A percentile compares a stretch with the other conserved stretches of the same genome.
These are phyloP conservation scores for Nadsonia commutata DNA, from an alignment of 1,139 yeast species.

Conservation along the genomic window DNA sequence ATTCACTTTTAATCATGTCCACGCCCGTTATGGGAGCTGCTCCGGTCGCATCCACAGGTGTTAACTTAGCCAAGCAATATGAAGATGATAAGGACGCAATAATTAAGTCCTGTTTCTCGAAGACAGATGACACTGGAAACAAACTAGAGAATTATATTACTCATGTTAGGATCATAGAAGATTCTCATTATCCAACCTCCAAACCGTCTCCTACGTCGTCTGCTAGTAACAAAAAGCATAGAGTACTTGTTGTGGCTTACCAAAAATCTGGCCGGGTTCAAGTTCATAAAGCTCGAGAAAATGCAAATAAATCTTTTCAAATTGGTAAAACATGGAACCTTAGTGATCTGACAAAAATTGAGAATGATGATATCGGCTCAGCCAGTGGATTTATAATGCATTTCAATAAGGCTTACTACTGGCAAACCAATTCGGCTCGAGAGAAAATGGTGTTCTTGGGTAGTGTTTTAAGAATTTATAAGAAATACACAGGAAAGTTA, in stretches of 20 bases:
- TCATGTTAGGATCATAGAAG: conserved; percentile 36
- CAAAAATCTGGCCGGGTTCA: conserved; percentile 49
- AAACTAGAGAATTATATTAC: conserved; percentile 37
- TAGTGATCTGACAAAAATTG: conserved; percentile 48
- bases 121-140: conserved; percentile 18
- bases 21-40: background rate
- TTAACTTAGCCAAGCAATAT: conserved; percentile 33
- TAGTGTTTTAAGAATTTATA: conserved; percentile 46
- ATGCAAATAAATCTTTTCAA: conserved; percentile 60
- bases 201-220: conserved; percentile 19
- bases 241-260: conserved; percentile 33
- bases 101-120: conserved; percentile 31
- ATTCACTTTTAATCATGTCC: background rate
- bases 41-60: conserved; percentile 1
- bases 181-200: conserved; percentile 15
- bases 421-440: conserved; percentile 60
- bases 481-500: conserved; percentile 49
- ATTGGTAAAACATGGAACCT: conserved; percentile 91
- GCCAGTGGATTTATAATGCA: conserved; percentile 33
- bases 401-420: conserved; percentile 69
- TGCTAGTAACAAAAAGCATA: conserved; percentile 15
- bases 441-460: conserved; percentile 57
- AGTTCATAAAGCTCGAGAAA: conserved; percentile 77
- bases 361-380: conserved; percentile 33
- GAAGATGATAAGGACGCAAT: conserved; percentile 34